Base-by-base conservation (phyloP, 169 alveolate species). In the Eimeria zaria region DNA sequence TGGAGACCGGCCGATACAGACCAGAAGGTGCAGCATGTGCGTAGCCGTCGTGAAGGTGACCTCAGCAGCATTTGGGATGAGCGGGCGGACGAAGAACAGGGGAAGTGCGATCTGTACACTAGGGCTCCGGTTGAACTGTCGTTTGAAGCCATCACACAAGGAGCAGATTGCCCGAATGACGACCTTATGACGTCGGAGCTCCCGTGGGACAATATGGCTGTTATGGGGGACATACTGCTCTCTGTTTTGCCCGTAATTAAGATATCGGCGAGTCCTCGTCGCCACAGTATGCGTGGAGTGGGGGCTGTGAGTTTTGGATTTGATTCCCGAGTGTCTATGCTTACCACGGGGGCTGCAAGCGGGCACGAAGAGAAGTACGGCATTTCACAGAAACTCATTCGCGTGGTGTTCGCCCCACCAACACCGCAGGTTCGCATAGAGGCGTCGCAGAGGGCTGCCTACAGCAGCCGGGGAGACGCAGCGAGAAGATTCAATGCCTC, bases 401-500 rank as follows among this genome's bases (percentile, higher is more conserved):
- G 93, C 62, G 62, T 85, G 64, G 8, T 85, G 30, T 55, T 85
- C 51, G 93, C 93, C 60, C 93, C 93, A 18, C 93, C 93, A 41
- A 85, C 93, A 41, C 93, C 93, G 39, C 81, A 85, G 48, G 80
- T 85, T 71, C 93, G 80, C 62, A 60, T 85, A 60, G 93, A 85
- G 93, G 93, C 93, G 11, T 36, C 51, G 62, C 93, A 55, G n/a
- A 85, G 80, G 62, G n/a, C 81, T 9, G 93, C 81, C 8, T 55
- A 85, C 60, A 62, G 81, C 81, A 55, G 41, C 62, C 24, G 39
- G 44, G 60, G 93, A 41, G 93, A 85, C 36, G 81, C 64, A 20
- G 81, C 36, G 80, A 55, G 80, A 64, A 33, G 30, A 41, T 85
- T 85, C 80, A 85, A 85, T 41, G 76, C 93, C 6, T 12, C 62